Evolutionary conservation across 768 basidiomycete species (phyloP), one percentile per base, ranked within the genome.

Genomic region (Hebeloma cylindrosporum): DNA sequence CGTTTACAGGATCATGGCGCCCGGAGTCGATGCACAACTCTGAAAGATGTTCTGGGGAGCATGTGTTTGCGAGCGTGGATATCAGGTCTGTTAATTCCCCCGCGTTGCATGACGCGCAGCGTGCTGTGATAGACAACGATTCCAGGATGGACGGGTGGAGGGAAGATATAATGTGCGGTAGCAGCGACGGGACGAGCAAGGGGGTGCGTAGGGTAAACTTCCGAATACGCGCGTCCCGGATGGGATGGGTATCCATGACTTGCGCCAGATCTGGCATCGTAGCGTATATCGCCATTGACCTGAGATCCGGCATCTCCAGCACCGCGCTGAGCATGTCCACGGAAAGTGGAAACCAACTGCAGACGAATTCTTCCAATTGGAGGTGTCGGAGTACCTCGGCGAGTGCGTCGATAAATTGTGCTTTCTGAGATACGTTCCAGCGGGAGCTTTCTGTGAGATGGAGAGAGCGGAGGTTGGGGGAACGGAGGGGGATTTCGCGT

Each of bases 361-460:
- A 51, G 9, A 7, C 17, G 20, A 51, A 51, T 13, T 40, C 45
- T 16, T 44, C 30, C 5, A 51, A 32, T 13, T 47, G 25, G n/a
- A 47, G 14, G 17, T 17, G 20, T 10, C 23, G 7, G 3, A 47
- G 31, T 11, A 30, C 31, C 9, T 13, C n/a, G 6, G 30, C 4
- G 11, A 40, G 21, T 4, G 11, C 29, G 5, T 39, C 18, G 4
- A 8, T 8, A 16, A 11, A 35, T 6, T 14, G 8, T 7, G 17
- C 22, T 35, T 21, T 35, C 3, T 35, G 17, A 16, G 33, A 16
- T 35, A 3, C n/a, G 16, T 35, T 21, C 33, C 33, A 35, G 17
- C 33, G 17, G 22, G n/a, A 8, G 16, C 33, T 35, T 35, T 35
- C 6, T 5, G 33, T 18, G 4, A 35, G 33, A 16, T 21, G 33